Percentiles rank a stretch among this genome's conserved stretches.
Evolutionary conservation across 78 protist species (phyloP).

Genomic region (Dictyostelium intermedium): DNA sequence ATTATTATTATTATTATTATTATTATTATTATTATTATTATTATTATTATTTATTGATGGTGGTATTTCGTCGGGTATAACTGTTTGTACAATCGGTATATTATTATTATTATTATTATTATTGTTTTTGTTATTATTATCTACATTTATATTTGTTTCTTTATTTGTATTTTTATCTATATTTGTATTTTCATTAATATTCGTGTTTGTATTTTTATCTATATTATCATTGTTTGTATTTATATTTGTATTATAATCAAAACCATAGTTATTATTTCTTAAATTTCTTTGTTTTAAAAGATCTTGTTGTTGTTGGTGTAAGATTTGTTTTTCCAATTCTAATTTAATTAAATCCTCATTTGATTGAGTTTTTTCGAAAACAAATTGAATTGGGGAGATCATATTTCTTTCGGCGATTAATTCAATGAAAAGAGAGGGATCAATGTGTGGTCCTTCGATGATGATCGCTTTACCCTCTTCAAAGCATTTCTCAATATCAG

Average conservation of each 20-base stretch:
- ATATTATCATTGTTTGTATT: background rate
- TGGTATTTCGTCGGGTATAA: background rate
- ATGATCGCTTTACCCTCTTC: conserved; percentile 78
- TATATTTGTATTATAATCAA: background rate
- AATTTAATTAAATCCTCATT: conserved; percentile 29
- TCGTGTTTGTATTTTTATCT: background rate
- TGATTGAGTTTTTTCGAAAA: conserved; percentile 9
- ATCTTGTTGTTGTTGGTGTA: background rate
- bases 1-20: conserved; percentile 4
- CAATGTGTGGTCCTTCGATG: conserved; percentile 77
- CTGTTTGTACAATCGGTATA: background rate
- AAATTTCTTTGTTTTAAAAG: background rate
- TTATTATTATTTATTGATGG: conserved; percentile 11
- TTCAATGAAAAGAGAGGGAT: conserved; percentile 36
- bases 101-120: background rate
- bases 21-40: background rate
- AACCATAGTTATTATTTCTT: background rate
- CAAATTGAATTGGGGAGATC: conserved; percentile 40
- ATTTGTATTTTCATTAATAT: background rate
- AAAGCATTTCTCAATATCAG: conserved; percentile 76
- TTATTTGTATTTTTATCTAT: too few species aligned
- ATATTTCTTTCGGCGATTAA: conserved; percentile 55
- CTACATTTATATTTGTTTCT: background rate
- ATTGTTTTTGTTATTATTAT: background rate
- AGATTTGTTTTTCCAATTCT: background rate